Conservation (phyloP, 305 asterid species). For the Fraxinus floribunda region DNA sequence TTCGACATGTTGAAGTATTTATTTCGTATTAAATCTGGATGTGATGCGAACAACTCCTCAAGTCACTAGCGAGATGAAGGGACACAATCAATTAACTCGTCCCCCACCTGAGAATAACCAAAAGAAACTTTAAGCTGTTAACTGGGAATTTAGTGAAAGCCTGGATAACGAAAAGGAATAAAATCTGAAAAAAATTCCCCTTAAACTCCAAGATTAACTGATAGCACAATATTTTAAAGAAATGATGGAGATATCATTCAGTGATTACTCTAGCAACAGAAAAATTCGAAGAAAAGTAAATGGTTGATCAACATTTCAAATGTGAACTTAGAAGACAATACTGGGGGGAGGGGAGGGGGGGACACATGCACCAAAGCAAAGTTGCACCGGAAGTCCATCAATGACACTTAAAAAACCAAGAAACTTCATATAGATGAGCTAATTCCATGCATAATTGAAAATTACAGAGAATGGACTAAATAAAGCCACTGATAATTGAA, state of each 20-base stretch:
- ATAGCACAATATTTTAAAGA: not conserved
- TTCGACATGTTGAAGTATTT: conserved; percentile 55
- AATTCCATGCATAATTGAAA: not conserved
- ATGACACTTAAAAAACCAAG: conserved; percentile 10
- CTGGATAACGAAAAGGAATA: conserved; percentile 7
- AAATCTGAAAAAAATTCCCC: not conserved
- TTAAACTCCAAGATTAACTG: not conserved
- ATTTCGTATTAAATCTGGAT: conserved; percentile 11
- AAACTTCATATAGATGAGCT: not conserved
- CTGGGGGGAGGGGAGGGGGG: not conserved
- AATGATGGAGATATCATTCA: not conserved
- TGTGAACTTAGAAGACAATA: not conserved
- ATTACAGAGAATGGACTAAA: not conserved
- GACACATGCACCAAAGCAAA: not conserved
- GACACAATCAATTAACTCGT: conserved; percentile 9
- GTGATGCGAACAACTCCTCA: conserved; percentile 3
- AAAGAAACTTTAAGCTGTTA: not conserved
- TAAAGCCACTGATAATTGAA: not conserved
- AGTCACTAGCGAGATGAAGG: conserved; percentile 11
- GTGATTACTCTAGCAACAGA: not conserved
- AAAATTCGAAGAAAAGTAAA: not conserved
- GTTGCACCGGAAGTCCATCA: conserved; percentile 6
- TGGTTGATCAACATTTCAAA: not conserved
- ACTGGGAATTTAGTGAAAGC: not conserved
- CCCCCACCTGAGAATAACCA: conserved; percentile 16